Evolutionary conservation across 768 basidiomycete species (phyloP).

Genomic region (Butyriboletus loyo): DNA sequence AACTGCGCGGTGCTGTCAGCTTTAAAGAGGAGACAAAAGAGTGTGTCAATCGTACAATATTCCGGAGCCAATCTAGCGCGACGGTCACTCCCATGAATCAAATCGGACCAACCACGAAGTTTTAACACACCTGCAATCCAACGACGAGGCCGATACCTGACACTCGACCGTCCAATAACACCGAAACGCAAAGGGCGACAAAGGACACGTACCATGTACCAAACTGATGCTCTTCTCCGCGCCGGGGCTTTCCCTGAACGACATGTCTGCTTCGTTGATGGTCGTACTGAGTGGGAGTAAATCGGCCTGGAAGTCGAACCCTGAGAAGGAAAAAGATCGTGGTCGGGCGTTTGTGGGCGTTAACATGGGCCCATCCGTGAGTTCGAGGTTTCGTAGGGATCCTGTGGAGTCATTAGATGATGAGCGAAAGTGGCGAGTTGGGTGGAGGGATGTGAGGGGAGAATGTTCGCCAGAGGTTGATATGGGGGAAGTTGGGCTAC

Average conservation of each 20-base stretch:
- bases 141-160: constrained; percentile 83
- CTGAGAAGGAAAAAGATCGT: constrained; percentile 67
- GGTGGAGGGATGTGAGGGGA: constrained; percentile 3
- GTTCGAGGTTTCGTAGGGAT: constrained; percentile 76
- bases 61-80: constrained; percentile 76
- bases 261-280: constrained; percentile 63
- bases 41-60: constrained; percentile 81
- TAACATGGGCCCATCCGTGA: constrained; percentile 58
- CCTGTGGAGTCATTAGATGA: constrained; percentile 55
- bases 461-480: constrained; percentile 12
- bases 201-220: constrained; percentile 59
- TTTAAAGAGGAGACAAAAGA: neutral
- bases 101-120: neutral
- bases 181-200: neutral
- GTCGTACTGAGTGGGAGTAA: constrained; percentile 76
- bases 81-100: constrained; percentile 1
- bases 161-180: constrained; percentile 5
- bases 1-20: constrained; percentile 43
- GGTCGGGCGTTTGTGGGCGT: constrained; percentile 27
- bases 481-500: constrained; percentile 12
- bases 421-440: neutral
- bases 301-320: constrained; percentile 77
- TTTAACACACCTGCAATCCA: constrained; percentile 61
- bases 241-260: constrained; percentile 48
- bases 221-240: constrained; percentile 75